phyloP scores from a whole-genome alignment of 2,329 filamentous ascomycete species.

The Ophiocordyceps camponoti-saundersi region DNA sequence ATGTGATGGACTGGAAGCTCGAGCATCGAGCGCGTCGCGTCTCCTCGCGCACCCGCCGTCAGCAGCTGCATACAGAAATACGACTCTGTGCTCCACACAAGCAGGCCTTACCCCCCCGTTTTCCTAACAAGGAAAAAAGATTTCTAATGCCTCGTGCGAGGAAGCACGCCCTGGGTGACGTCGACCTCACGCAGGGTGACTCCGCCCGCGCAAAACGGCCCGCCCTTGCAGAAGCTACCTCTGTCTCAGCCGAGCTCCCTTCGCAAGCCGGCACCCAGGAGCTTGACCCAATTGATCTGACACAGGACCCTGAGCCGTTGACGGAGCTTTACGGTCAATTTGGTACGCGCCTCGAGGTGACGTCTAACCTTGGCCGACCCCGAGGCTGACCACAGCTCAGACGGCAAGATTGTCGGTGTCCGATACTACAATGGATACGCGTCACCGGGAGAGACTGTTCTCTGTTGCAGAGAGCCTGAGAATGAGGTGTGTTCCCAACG shows the following conservation, averaged over 20 bases:
- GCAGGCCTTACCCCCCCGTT: no score
- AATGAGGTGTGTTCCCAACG: constrained; percentile 31
- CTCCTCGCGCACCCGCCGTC: not conserved
- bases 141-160: not conserved
- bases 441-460: constrained; percentile 43
- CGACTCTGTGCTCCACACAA: not conserved
- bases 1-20: not conserved
- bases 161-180: constrained; percentile 20
- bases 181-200: constrained; percentile 12
- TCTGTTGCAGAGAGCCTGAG: constrained; percentile 44
- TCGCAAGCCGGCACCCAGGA: constrained; percentile 9
- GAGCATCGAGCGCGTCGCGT: not conserved
- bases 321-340: constrained; percentile 30
- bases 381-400: constrained; percentile 9
- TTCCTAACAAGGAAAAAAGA: not conserved
- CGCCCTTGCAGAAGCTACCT: constrained; percentile 4
- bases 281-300: constrained; percentile 23
- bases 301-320: constrained; percentile 21
- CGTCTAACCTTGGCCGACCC: no score
- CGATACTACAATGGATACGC: constrained; percentile 48
- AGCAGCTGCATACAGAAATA: not conserved
- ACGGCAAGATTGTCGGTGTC: constrained; percentile 31
- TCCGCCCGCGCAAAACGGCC: constrained; percentile 9
- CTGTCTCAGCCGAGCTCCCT: not conserved
- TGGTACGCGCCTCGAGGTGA: constrained; percentile 13